phyloP scores from a whole-genome alignment of 805 yeast genomes.

The Spencermartinsiella europaea region DNA sequence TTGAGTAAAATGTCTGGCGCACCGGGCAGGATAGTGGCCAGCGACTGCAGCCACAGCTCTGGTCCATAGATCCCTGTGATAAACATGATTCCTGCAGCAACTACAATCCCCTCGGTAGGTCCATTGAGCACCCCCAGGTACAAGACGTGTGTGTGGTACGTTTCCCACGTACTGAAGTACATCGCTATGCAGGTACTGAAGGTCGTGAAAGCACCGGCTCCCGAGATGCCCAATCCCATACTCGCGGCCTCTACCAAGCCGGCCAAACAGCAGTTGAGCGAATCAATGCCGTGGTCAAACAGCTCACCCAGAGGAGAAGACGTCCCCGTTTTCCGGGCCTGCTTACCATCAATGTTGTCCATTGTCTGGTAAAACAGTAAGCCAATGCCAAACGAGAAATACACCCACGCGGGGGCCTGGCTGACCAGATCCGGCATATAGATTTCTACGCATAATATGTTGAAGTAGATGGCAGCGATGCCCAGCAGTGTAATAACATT shows the following conservation, averaged over 20 bases:
- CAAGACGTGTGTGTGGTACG: constrained; percentile 80
- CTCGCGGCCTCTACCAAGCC: constrained; percentile 68
- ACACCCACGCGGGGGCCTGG: constrained; percentile 68
- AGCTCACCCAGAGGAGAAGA: constrained; percentile 93
- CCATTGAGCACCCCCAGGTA: constrained; percentile 82
- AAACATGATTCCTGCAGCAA: constrained; percentile 53
- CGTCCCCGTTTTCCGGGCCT: constrained; percentile 91
- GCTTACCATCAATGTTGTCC: constrained; percentile 96
- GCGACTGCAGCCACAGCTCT: constrained; percentile 50
- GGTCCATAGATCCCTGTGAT: constrained; percentile 68
- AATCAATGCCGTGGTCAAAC: constrained; percentile 84
- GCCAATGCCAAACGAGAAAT: constrained; percentile 72
- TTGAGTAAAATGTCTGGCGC: constrained; percentile 12
- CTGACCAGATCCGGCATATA: constrained; percentile 65
- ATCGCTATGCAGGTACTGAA: constrained; percentile 59
- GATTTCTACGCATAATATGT: constrained; percentile 57
- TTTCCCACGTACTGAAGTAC: constrained; percentile 87
- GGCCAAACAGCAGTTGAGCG: constrained; percentile 75
- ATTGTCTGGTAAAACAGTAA: constrained; percentile 90
- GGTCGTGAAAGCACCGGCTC: constrained; percentile 69
- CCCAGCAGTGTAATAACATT: constrained; percentile 85
- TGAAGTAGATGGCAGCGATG: constrained; percentile 57
- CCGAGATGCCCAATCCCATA: constrained; percentile 72
- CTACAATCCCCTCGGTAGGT: constrained; percentile 90
- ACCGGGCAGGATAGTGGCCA: constrained; percentile 34